A percentile compares a stretch with the other conserved stretches of the same genome.
These are phyloP conservation scores for Leccinum variabile DNA, from an alignment of 1,284 basidiomycete genomes.

Conservation along the genomic window DNA sequence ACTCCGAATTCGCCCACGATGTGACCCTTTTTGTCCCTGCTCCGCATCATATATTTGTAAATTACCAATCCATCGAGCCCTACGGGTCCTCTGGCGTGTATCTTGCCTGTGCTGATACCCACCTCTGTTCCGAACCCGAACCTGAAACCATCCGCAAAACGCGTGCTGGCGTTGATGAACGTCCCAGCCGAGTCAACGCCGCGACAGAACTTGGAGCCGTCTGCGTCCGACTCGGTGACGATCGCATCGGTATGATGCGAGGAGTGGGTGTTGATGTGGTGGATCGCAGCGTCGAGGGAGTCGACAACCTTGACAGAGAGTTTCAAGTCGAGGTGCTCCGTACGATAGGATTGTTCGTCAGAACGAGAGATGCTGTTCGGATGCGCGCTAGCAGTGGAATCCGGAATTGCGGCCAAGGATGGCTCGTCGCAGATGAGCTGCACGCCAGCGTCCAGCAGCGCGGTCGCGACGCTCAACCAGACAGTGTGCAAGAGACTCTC, in stretches of 20 bases:
- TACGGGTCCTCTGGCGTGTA: slow-evolving; percentile 96
- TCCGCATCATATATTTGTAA: slow-evolving; percentile 91
- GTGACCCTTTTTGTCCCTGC: slow-evolving; percentile 71
- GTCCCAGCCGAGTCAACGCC: slow-evolving; percentile 92
- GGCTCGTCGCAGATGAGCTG: slow-evolving; percentile 76
- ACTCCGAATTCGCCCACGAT: slow-evolving; percentile 78
- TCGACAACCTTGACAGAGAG: slow-evolving; percentile 79
- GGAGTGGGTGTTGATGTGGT: slow-evolving; percentile 90
- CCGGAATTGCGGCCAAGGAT: slow-evolving; percentile 33
- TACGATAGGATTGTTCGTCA: slow-evolving; percentile 68
- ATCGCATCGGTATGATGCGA: slow-evolving; percentile 97
- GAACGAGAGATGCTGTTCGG: slow-evolving; percentile 52
- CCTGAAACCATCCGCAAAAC: slow-evolving; percentile 96
- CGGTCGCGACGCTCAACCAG: slow-evolving; percentile 79
- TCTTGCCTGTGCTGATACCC: slow-evolving; percentile 94
- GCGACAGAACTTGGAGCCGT: slow-evolving; percentile 77
- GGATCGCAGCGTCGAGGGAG: slow-evolving; percentile 73
- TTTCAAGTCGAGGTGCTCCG: slow-evolving; percentile 86
- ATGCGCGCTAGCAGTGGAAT: slow-evolving; percentile 54
- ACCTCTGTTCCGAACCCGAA: slow-evolving; percentile 99
- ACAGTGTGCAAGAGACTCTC: slow-evolving; percentile 63
- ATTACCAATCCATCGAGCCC: slow-evolving; percentile 93
- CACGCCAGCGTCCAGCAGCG: slow-evolving; percentile 72
- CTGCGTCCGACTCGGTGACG: slow-evolving; percentile 74
- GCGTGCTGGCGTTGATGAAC: slow-evolving; percentile 92